Conservation (phyloP, 176 grass and related monocot species). For the Rhynchospora pubera region DNA sequence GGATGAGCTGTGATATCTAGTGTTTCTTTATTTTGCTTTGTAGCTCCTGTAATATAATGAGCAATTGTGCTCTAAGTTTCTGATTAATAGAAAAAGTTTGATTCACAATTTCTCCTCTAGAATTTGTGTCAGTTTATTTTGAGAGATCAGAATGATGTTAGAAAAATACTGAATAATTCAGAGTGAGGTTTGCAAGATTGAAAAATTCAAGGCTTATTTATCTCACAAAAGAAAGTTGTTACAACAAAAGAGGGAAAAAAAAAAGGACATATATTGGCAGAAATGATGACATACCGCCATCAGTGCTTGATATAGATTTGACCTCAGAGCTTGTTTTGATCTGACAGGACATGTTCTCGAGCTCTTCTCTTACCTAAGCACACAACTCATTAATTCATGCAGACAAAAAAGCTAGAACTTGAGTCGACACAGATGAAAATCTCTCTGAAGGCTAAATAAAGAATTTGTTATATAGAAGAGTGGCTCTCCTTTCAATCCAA, state of each 20-base stretch:
- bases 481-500: neutral
- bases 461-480: neutral
- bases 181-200: neutral
- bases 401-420: neutral
- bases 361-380: constrained; percentile 52
- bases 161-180: neutral
- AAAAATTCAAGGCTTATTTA: neutral
- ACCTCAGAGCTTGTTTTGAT: constrained; percentile 64
- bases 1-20: neutral
- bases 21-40: neutral
- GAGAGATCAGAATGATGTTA: neutral
- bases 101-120: too few species aligned
- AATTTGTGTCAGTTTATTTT: too few species aligned
- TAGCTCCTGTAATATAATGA: neutral
- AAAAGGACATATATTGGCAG: neutral
- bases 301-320: constrained; percentile 37
- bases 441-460: neutral
- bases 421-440: neutral
- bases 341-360: constrained; percentile 57
- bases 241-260: neutral
- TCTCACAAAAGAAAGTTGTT: too few species aligned
- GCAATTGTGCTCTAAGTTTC: too few species aligned
- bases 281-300: constrained; percentile 37
- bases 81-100: too few species aligned
- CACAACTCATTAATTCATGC: neutral